Evolutionary conservation across 139 green algal genomes (phyloP).

Genomic region (Tetraselmis striata): DNA sequence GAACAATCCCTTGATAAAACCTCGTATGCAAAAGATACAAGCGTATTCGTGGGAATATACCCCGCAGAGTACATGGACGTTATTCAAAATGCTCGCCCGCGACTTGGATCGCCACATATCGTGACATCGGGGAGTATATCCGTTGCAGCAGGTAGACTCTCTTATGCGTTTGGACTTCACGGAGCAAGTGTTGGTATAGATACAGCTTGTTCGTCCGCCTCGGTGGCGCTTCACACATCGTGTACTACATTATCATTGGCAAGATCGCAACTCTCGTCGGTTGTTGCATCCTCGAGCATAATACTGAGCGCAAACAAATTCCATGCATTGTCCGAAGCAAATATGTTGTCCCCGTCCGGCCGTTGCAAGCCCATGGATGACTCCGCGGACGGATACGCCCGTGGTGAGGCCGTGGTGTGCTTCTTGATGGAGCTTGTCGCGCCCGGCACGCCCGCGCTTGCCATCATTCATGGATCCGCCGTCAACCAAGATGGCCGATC

Average conservation of each 20-base stretch:
- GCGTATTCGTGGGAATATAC: background rate
- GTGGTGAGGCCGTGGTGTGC: conserved; percentile 20
- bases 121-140: conserved; percentile 6
- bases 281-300: conserved; percentile 45
- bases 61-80: background rate
- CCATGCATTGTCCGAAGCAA: conserved; percentile 28
- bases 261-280: too few species aligned
- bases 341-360: conserved; percentile 64
- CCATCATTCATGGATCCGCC: conserved; percentile 43
- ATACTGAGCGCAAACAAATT: conserved; percentile 32
- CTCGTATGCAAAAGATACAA: background rate
- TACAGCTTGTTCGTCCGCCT: conserved; percentile 59
- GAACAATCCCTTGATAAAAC: background rate
- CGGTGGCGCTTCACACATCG: conserved; percentile 44
- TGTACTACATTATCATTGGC: background rate
- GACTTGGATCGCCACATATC: background rate
- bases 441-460: background rate
- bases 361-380: conserved; percentile 44
- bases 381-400: conserved; percentile 29
- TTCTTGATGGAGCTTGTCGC: background rate
- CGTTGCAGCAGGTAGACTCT: conserved; percentile 19
- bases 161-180: conserved; percentile 19
- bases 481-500: conserved; percentile 88
- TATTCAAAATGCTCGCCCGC: background rate
- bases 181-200: conserved; percentile 46